Percentiles rank a stretch among this genome's conserved stretches.
Evolutionary conservation across 176 grass and related monocot species (phyloP).

Genomic region (Musa itinerans): DNA sequence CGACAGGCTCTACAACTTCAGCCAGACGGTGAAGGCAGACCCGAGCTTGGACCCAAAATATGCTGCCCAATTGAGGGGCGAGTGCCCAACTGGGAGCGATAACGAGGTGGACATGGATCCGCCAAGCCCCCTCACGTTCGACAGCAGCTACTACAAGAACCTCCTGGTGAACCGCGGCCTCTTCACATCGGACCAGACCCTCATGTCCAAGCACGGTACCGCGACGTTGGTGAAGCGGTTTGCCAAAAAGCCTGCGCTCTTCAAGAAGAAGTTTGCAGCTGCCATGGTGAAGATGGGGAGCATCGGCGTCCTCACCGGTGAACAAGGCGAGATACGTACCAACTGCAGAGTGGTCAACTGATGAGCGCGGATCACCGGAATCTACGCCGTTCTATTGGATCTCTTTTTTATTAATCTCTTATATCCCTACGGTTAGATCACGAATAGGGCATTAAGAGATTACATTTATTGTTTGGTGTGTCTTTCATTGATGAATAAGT

Average conservation of each 20-base stretch:
- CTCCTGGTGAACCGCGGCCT: conserved; percentile 59
- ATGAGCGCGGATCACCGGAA: not conserved
- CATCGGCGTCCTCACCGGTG: conserved; percentile 54
- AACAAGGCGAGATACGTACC: conserved; percentile 43
- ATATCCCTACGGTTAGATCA: no score
- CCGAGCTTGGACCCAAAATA: conserved; percentile 59
- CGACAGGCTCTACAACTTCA: conserved; percentile 38
- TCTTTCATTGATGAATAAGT: no score
- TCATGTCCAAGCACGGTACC: conserved; percentile 40
- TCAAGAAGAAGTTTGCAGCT: conserved; percentile 53
- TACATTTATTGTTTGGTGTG: no score
- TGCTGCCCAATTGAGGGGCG: conserved; percentile 39
- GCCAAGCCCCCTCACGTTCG: conserved; percentile 48
- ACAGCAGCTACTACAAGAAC: conserved; percentile 61
- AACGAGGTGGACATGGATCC: conserved; percentile 51
- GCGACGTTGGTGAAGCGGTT: conserved; percentile 45
- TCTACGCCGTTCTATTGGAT: no score
- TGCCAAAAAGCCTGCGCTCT: conserved; percentile 41
- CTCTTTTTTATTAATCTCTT: no score
- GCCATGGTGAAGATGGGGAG: conserved; percentile 78
- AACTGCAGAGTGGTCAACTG: conserved; percentile 62
- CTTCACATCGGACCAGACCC: conserved; percentile 64
- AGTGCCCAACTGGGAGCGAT: conserved; percentile 37
- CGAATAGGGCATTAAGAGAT: no score
- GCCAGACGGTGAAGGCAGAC: conserved; percentile 33